phyloP scores from a whole-genome alignment of 768 basidiomycete genomes.

The Rhodotorula toruloides region DNA sequence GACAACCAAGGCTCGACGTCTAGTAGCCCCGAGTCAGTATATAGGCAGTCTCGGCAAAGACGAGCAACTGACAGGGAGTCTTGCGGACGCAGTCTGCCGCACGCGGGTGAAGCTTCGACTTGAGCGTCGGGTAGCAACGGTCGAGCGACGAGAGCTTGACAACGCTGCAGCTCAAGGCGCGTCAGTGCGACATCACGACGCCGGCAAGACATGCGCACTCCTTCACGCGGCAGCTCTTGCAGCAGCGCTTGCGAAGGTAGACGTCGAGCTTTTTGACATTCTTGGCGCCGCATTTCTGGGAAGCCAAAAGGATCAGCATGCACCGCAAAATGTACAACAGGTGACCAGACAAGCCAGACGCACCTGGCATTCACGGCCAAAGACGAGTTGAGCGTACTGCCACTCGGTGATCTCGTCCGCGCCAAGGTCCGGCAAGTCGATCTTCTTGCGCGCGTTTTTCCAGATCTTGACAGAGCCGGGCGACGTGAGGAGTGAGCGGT shows the following conservation, averaged over 20 bases:
- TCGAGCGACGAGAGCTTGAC: not conserved
- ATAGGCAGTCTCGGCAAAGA: no score
- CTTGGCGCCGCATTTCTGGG: no score
- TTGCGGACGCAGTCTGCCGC: not conserved
- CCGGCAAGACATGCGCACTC: not conserved
- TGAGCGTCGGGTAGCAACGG: not conserved
- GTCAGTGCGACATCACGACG: not conserved
- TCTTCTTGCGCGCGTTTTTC: conserved; percentile 5
- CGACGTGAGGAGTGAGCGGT: conserved; percentile 1
- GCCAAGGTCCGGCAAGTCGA: conserved; percentile 5
- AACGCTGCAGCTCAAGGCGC: not conserved
- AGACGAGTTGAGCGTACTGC: conserved; percentile 9
- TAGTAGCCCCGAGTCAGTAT: no score
- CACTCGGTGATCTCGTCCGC: not conserved
- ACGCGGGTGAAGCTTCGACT: not conserved
- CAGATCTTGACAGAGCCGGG: conserved; percentile 6
- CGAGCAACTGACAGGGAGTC: no score
- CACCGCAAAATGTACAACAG: no score
- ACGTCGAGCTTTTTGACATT: no score
- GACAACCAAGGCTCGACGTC: no score
- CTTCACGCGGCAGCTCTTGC: not conserved
- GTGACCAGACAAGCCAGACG: not conserved
- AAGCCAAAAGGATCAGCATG: no score
- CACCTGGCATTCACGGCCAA: conserved; percentile 27
- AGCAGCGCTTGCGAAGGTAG: not conserved